Evolutionary conservation across 139 green algal genomes (phyloP), one percentile per base, ranked within the genome.

Genomic region (Chlorella sp.): DNA sequence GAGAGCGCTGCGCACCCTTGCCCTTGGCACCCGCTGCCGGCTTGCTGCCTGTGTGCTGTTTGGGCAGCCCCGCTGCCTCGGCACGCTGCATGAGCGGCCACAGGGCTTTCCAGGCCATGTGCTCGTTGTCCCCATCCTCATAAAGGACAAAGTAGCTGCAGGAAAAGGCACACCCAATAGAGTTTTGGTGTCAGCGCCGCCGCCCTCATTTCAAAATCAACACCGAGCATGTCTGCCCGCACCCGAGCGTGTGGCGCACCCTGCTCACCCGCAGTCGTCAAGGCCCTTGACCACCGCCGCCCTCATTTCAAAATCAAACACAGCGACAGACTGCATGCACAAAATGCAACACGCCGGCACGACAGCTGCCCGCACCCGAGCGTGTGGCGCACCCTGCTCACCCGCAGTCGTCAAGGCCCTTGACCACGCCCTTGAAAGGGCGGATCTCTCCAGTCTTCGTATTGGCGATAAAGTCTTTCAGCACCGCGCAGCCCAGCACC

Each of bases 121-220:
- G 83, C 85, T 93, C 90, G 0, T 15, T 5, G 32, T 93, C 90
- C 21, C 71, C 90, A 73, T 93, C 90, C 37, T 85, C 57, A 19
- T 92, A 92, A 19, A 71, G 0, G 0, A 92, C 77, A 1, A 57
- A 24, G 48, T 85, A 92, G 57, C 86, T 88, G 87, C 39, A 37
- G 22, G 34, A 37, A 2, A 34, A 26, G 53, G 37, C 16, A 37
- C 28, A 77, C 22, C n/a, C 48, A 57, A 57, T 57, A n/a, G 48
- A 57, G 48, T 57, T 9, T 5, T 5, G 48, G 48, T 57, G 9
- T 57, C 48, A 57, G 48, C 7, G 48, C 9, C 9, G 48, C 9
- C 48, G 5, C 9, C 9, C 48, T 57, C 48, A 5, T 57, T 57
- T 57, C 48, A 57, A 57, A 57, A 57, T 16, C 9, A 40, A 39